phyloP scores from a whole-genome alignment of 2,329 filamentous ascomycete species.

The Penicillium sp. region DNA sequence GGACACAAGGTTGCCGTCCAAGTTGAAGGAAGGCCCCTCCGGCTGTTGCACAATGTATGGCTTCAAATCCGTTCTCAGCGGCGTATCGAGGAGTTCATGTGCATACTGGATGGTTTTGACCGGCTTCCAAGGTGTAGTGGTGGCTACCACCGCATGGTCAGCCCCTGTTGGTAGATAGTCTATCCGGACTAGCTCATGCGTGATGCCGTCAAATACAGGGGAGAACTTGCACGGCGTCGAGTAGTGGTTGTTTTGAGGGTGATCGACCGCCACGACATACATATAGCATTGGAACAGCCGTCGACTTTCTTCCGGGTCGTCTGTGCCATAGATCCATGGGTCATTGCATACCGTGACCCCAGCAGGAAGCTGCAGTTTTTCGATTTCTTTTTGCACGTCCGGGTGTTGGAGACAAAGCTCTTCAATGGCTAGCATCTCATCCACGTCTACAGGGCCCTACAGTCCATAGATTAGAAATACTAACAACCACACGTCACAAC shows the following conservation, averaged over 20 bases:
- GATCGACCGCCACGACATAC: slow-evolving; percentile 33
- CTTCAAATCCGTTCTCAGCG: slow-evolving; percentile 51
- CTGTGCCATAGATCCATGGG: slow-evolving; percentile 66
- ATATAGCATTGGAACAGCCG: slow-evolving; percentile 41
- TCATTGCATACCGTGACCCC: slow-evolving; percentile 56
- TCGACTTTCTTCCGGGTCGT: slow-evolving; percentile 35
- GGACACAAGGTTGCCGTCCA: slow-evolving; percentile 49
- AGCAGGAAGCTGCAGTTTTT: slow-evolving; percentile 56
- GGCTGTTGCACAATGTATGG: slow-evolving; percentile 67
- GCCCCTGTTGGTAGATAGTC: slow-evolving; percentile 65
- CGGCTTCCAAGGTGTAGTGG: slow-evolving; percentile 55
- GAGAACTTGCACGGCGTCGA: slow-evolving; percentile 35
- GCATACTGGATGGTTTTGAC: slow-evolving; percentile 50
- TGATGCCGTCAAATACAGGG: slow-evolving; percentile 53
- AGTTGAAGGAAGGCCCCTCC: slow-evolving; percentile 61
- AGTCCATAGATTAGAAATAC: not conserved
- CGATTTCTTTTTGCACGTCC: slow-evolving; percentile 55
- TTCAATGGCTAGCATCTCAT: slow-evolving; percentile 59
- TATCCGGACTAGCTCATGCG: slow-evolving; percentile 63
- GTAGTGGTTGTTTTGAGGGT: slow-evolving; percentile 37
- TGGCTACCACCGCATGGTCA: slow-evolving; percentile 53
- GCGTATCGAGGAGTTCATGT: slow-evolving; percentile 48
- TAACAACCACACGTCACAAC: not conserved
- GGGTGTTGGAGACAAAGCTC: slow-evolving; percentile 53
- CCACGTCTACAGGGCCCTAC: slow-evolving; percentile 56